Evolutionary conservation across 2,329 filamentous ascomycete species (phyloP).

Genomic region (Colletotrichum sansevieriae): DNA sequence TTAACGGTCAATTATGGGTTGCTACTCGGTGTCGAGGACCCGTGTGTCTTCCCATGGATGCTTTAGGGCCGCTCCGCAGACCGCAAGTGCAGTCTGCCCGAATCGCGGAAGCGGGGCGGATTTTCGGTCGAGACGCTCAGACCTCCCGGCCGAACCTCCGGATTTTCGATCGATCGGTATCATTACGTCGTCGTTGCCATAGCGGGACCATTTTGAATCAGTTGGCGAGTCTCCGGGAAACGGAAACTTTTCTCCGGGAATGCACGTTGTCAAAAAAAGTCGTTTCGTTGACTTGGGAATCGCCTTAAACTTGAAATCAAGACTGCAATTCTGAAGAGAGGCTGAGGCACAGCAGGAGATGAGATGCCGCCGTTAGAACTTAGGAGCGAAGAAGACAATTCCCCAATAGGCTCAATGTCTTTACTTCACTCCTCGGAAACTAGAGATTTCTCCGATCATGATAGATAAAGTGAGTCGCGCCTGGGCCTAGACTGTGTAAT

Average conservation of each 20-base stretch:
- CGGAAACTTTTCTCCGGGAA: too few species aligned
- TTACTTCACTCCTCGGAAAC: too few species aligned
- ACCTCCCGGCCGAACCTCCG: conserved; percentile 5
- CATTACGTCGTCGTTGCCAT: conserved; percentile 13
- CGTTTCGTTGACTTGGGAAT: too few species aligned
- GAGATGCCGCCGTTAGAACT: too few species aligned
- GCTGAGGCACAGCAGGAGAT: too few species aligned
- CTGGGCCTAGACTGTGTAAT: conserved; percentile 28
- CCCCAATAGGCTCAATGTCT: too few species aligned
- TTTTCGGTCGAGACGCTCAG: conserved; percentile 10
- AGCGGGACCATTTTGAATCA: background rate
- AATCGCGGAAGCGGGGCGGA: background rate
- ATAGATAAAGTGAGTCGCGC: conserved; percentile 1
- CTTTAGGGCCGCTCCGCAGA: background rate
- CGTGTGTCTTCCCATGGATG: background rate
- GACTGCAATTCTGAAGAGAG: too few species aligned
- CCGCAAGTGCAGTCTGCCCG: background rate
- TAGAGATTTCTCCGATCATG: background rate
- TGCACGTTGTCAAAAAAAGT: too few species aligned
- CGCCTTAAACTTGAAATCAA: too few species aligned
- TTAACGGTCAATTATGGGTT: background rate
- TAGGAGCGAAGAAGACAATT: too few species aligned
- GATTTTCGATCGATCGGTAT: conserved; percentile 5
- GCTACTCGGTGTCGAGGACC: background rate
- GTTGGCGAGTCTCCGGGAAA: background rate